A percentile compares a stretch with the other conserved stretches of the same genome.
Conservation (phyloP, 2,329 filamentous ascomycete genomes). For the Davidsoniella eucalypti region DNA sequence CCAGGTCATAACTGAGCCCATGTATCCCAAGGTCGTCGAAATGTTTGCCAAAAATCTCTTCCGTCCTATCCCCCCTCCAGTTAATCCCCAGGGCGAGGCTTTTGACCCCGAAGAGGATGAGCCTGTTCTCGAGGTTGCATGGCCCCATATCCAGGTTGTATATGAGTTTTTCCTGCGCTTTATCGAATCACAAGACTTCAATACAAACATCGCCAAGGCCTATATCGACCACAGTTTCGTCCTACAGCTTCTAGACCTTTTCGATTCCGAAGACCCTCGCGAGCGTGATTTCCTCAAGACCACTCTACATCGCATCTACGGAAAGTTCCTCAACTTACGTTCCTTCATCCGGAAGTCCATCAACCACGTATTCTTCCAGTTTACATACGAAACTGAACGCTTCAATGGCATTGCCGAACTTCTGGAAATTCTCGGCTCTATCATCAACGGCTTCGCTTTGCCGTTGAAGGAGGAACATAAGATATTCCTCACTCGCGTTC, state of each 20-base stretch:
- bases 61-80: constrained; percentile 86
- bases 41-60: constrained; percentile 99
- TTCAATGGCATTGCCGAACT: constrained; percentile 98
- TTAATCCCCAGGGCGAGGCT: constrained; percentile 94
- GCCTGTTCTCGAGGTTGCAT: constrained; percentile 91
- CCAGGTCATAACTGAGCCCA: constrained; percentile 94
- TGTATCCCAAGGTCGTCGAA: constrained; percentile 96
- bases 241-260: constrained; percentile 87
- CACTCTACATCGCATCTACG: constrained; percentile 92
- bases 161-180: constrained; percentile 99
- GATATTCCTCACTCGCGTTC: constrained; percentile 81
- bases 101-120: constrained; percentile 98
- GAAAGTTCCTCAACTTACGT: constrained; percentile 93
- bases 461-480: constrained; percentile 98
- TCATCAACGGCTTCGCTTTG: constrained; percentile 96
- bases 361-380: constrained; percentile 99
- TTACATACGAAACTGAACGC: constrained; percentile 94
- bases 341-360: constrained; percentile 97
- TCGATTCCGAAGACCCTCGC: constrained; percentile 92
- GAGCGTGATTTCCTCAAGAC: constrained; percentile 98
- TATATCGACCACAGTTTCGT: constrained; percentile 99
- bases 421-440: constrained; percentile 90
- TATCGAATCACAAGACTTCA: constrained; percentile 99
- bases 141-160: constrained; percentile 98
- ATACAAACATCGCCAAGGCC: constrained; percentile 97